Evolutionary conservation across 768 basidiomycete species (phyloP), one percentile per base, ranked within the genome.

Genomic region (Pleurotus citrinopileatus): DNA sequence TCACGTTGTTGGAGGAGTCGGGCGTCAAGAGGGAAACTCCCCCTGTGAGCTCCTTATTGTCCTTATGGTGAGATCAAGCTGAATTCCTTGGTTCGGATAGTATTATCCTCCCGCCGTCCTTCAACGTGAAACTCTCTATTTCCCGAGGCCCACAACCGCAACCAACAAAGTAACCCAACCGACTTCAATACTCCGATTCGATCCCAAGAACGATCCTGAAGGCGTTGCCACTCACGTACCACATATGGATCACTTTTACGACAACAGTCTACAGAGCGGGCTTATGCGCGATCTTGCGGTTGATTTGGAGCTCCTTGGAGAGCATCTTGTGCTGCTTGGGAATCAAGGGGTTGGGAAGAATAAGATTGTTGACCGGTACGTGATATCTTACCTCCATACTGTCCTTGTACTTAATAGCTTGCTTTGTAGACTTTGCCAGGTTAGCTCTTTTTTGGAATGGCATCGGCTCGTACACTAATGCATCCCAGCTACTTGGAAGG

Each of bases 171-270:
- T 37, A 12, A 61, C 68, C 2, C 56, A 60, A 1, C 46, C 72
- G 4, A 75, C 74, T 1, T 55, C 53, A 2, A 76, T 87, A 25
- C 79, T 80, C 2, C 60, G 71, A 3, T 86, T 86, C 62, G 70
- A 82, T 42, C 54, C 71, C 15, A 55, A 67, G 2, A 67, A 77
- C 55, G 84, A 87, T 59, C 70, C 72, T 3, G 77, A 78, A 32
- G 84, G 85, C 12, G 75, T 70, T 9, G 74, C 74, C 1, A 82
- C 82, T 2, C 78, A 81, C 65, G 75, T 87, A 1, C 85, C 85
- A 13, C 75, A 84, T 57, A 85, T 86, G 83, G 82, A 83, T 52
- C 78, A 84, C 57, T 87, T 85, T 65, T 85, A 86, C 59, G 81
- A 87, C 57, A 87, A 87, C 58, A 83, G 82, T 56, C 61, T 86